Base-by-base conservation (phyloP, 176 grass and related monocot species). In the Lolium perenne region DNA sequence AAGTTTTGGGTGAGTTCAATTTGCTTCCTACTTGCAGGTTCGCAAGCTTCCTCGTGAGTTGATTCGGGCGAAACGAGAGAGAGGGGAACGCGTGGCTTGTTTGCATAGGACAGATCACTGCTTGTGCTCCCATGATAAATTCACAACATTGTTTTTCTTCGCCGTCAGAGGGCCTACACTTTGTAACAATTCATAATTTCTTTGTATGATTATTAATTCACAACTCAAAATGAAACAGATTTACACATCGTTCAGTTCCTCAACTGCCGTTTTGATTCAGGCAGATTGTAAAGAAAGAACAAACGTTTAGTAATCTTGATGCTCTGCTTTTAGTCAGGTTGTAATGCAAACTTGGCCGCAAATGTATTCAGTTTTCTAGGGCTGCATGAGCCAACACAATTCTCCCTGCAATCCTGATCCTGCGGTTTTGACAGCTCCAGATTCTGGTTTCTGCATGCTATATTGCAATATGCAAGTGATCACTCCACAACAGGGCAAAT, bases 101-200 rank as follows among this genome's bases (percentile, higher is more conserved):
- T 50, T 63, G 59, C 72, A 78, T 51, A 32, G 76, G 35, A 79
- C 83, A 80, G 73, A 83, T 65, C 90, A 92, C 83, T 60, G 20
- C 83, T 86, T 88, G 86, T 92, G 90, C 90, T 86, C 72, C 72
- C 21, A 66, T 50, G 65, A n/a, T 64, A 47, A 8, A 47, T 64
- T 45, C 16, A n/a, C 43, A 23, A 13, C 53, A 16, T 32, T 55
- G 4, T 72, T 57, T 73, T 53, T 29, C 21, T 58, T 18, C 6
- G 3, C 21, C 6, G 2, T 11, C 59, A 61, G 43, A 71, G 15
- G 58, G 45, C 17, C 10, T 57, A 82, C 43, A 71, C 77, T 86
- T 86, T 90, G 14, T 63, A 76, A 32, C 29, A 38, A 17, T 60
- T 75, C 23, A 54, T 53, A 32, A 4, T 3, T 53, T 76, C 3